Base-by-base conservation (phyloP, 2,329 filamentous ascomycete species). In the Fusarium sarcochroum region DNA sequence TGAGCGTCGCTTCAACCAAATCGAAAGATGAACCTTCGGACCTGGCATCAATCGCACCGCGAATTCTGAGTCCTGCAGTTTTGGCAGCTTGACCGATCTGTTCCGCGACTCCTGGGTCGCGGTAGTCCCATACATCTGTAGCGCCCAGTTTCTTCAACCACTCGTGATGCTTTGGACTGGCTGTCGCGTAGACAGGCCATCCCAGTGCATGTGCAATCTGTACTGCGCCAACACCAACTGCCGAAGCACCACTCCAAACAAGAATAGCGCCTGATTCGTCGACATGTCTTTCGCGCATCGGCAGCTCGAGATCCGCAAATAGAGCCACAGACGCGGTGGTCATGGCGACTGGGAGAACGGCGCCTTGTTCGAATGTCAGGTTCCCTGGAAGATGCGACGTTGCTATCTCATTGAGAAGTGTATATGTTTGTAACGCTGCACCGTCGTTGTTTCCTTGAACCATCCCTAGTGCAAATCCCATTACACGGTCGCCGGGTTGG, bases 351-450 rank as follows among this genome's bases (percentile, higher is more conserved):
- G 55, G 25, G 46, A 58, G 48, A 7, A 70, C 58, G 7, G 54
- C 64, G 4, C 66, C 68, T 1, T 57, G 77, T 27, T 80, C 23
- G 49, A 10, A 80, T 70, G 27, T 77, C 71, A 45, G 3, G 1
- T 3, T 17, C 0, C 38, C 6, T 0, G 55, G 55, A 0, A 58
- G 10, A 3, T 34, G 55, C 10, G 40, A 25, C 0, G 32, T 21
- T 0, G 50, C 13, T 0, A 10, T 15, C 3, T 56, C 14, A 0
- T 58, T 25, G 45, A 76, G 42, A 77, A 72, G 17, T 27, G 71
- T 9, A 59, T 80, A 81, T 52, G 80, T 75, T 63, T 81, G 79
- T 67, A 80, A 80, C 2, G 78, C 78, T 3, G 67, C 73, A 2
- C 68, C 66, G 44, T 77, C 66, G 27, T 73, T 72, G 21, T 75